Conservation (phyloP, 2,329 filamentous ascomycete species). For the Monilinia polystroma region DNA sequence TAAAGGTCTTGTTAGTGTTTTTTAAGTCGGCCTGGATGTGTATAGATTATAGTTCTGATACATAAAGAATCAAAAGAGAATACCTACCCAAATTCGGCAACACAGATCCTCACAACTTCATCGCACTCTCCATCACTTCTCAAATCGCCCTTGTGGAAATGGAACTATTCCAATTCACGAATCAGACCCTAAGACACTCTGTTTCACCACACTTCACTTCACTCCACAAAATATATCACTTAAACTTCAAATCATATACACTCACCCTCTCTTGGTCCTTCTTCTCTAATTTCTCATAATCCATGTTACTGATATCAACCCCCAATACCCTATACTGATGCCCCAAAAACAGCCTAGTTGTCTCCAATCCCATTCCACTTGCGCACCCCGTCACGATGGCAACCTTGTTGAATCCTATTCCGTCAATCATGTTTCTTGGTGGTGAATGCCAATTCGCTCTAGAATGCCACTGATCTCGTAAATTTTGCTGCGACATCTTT, state of each 20-base stretch:
- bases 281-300: constrained; percentile 35
- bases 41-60: neutral
- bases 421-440: constrained; percentile 22
- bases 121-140: constrained; percentile 39
- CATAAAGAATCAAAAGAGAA: neutral
- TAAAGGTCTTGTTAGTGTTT: constrained; percentile 20
- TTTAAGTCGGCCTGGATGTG: neutral
- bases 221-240: neutral
- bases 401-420: constrained; percentile 28
- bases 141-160: constrained; percentile 42
- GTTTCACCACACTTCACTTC: neutral
- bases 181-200: neutral
- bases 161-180: constrained; percentile 30
- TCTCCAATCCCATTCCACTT: constrained; percentile 42
- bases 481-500: neutral
- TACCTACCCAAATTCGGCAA: constrained; percentile 36
- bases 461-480: neutral
- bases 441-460: neutral
- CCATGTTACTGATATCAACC: constrained; percentile 39
- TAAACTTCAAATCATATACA: neutral
- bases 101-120: constrained; percentile 40
- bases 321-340: constrained; percentile 41
- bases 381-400: constrained; percentile 33
- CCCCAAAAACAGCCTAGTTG: constrained; percentile 38
- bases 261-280: constrained; percentile 24